Conservation (phyloP, 1,139 yeast genomes). For the Starmera stellimalicola region DNA sequence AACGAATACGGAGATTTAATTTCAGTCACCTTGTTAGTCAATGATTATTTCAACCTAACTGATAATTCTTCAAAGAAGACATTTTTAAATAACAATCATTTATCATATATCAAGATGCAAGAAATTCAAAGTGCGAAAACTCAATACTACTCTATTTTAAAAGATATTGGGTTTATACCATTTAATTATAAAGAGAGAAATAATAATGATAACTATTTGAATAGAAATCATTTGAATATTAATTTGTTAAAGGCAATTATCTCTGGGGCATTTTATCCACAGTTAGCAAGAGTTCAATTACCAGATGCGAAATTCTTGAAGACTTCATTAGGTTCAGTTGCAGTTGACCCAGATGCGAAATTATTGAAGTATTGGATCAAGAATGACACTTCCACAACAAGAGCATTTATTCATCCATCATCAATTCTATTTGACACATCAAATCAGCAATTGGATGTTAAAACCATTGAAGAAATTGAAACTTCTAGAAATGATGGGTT, state of each 20-base stretch:
- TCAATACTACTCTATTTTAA: conserved; percentile 59
- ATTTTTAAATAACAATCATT: conserved; percentile 51
- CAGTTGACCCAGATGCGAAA: conserved; percentile 74
- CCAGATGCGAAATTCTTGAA: conserved; percentile 74
- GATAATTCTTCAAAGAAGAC: conserved; percentile 26
- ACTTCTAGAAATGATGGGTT: conserved; percentile 30
- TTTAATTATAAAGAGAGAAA: conserved; percentile 27
- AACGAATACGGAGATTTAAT: conserved; percentile 61
- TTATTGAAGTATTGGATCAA: conserved; percentile 66
- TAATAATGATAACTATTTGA: conserved; percentile 25
- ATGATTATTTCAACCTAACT: conserved; percentile 35
- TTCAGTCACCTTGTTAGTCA: conserved; percentile 48
- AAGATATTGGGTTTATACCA: conserved; percentile 71
- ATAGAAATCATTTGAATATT: conserved; percentile 41
- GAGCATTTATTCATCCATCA: conserved; percentile 81
- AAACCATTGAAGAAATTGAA: conserved; percentile 21
- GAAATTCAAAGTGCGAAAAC: conserved; percentile 64
- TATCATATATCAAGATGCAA: conserved; percentile 56
- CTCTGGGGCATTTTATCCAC: conserved; percentile 78
- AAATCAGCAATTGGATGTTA: conserved; percentile 10
- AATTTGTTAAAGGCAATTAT: conserved; percentile 55
- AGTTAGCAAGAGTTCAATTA: conserved; percentile 66
- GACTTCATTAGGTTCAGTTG: conserved; percentile 71
- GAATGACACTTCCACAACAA: conserved; percentile 51
- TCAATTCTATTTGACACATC: conserved; percentile 52